Conservation (phyloP, 2,329 filamentous ascomycete genomes). For the Alternaria sp. region DNA sequence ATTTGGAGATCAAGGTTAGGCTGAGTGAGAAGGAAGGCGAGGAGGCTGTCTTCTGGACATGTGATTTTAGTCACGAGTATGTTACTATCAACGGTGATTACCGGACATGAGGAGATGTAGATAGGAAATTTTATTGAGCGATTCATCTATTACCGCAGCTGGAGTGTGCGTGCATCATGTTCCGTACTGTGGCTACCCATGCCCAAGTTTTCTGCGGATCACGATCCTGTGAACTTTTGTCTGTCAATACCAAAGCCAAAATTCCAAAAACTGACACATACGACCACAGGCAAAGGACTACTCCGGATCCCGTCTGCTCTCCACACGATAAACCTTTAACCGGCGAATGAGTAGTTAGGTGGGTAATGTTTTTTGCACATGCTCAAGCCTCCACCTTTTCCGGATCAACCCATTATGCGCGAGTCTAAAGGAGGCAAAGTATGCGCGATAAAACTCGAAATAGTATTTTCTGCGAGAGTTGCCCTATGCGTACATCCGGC, state of each 20-base stretch:
- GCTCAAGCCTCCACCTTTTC: neutral
- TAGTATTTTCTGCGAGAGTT: neutral
- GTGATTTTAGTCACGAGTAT: conserved; percentile 86
- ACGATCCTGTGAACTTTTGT: neutral
- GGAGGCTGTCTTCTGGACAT: conserved; percentile 80
- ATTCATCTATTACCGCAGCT: neutral
- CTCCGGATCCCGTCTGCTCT: conserved; percentile 14
- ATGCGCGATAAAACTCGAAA: neutral
- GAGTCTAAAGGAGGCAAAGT: neutral
- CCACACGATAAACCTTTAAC: conserved; percentile 14
- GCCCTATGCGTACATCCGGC: neutral
- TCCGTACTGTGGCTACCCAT: neutral
- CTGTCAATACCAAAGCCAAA: neutral
- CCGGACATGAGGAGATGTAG: conserved; percentile 55
- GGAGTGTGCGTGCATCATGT: neutral
- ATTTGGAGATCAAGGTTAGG: conserved; percentile 78
- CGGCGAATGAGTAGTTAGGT: conserved; percentile 6
- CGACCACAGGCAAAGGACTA: conserved; percentile 13
- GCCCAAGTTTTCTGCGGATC: neutral
- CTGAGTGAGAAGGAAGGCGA: conserved; percentile 65
- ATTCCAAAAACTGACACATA: conserved; percentile 3
- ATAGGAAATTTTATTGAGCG: neutral
- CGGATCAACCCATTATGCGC: neutral
- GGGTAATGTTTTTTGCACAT: conserved; percentile 9
- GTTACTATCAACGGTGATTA: conserved; percentile 74